Percentiles rank a stretch among this genome's conserved stretches.
These are phyloP conservation scores for Gracilaria caudata DNA, from an alignment of 23 red algal species.

Conservation along the genomic window DNA sequence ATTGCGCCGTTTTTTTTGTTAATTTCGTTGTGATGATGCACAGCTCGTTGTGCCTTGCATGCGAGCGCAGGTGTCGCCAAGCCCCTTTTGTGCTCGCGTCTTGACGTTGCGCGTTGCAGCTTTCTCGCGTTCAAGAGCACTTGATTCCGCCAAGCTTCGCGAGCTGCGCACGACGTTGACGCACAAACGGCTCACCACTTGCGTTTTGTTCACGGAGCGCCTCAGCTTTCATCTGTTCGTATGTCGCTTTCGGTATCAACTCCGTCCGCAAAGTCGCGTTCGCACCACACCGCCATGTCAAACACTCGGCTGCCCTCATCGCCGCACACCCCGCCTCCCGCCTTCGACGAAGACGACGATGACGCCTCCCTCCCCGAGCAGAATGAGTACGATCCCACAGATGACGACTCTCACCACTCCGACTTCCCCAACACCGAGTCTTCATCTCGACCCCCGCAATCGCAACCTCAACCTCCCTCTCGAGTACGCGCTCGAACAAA, in stretches of 20 bases:
- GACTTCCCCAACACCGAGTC: constrained; percentile 1
- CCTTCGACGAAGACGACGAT: constrained; percentile 32
- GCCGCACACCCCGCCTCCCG: constrained; percentile 7
- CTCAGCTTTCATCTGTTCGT: background rate
- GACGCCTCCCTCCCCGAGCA: constrained; percentile 25
- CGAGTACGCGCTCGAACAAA: background rate
- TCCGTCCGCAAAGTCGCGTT: constrained; percentile 1
- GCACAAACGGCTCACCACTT: background rate
- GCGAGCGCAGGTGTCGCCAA: too few species aligned
- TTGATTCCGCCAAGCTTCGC: background rate
- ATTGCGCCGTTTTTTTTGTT: background rate
- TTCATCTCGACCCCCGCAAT: constrained; percentile 2
- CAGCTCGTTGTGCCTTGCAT: background rate
- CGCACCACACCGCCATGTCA: constrained; percentile 26
- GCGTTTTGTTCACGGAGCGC: background rate
- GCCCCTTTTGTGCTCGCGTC: background rate
- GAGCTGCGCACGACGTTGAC: background rate
- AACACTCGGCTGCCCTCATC: constrained; percentile 5
- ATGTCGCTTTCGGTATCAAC: constrained; percentile 25
- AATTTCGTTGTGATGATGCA: background rate
- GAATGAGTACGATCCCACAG: constrained; percentile 26
- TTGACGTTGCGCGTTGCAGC: background rate
- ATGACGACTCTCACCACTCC: constrained; percentile 21
- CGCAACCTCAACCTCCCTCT: background rate
- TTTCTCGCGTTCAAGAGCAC: too few species aligned